Percentiles rank a stretch among this genome's conserved stretches.
Conservation (phyloP, 2,329 filamentous ascomycete species). For the Huntiella decipiens region DNA sequence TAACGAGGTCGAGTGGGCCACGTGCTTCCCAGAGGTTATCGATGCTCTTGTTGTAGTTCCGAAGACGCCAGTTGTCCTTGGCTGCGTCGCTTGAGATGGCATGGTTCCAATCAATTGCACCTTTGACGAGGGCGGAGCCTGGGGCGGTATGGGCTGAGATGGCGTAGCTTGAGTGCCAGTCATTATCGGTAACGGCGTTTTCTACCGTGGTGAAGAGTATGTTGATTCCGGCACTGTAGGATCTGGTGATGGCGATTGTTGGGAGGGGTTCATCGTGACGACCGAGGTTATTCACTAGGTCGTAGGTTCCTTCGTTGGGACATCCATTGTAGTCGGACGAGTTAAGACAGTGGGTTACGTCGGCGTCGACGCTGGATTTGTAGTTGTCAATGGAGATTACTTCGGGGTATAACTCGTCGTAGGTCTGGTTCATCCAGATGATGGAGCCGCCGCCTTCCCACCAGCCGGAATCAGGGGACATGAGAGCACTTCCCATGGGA, state of each 20-base stretch:
- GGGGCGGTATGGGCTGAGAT: neutral
- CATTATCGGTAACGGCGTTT: neutral
- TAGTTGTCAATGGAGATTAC: neutral
- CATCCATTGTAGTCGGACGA: neutral
- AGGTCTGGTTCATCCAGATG: neutral
- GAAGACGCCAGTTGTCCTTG: neutral
- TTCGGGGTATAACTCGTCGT: neutral
- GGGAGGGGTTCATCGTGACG: neutral
- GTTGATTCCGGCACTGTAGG: neutral
- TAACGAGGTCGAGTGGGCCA: no score
- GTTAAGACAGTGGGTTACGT: neutral
- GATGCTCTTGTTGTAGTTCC: neutral
- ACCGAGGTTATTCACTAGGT: neutral
- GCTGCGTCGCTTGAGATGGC: neutral
- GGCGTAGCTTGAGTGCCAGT: no score
- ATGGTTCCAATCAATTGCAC: neutral
- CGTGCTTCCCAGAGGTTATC: neutral
- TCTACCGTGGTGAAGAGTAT: neutral
- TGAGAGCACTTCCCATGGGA: neutral
- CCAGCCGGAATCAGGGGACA: conserved; percentile 2
- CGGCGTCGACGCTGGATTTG: no score
- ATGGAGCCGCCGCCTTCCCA: conserved; percentile 1
- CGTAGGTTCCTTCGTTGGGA: neutral
- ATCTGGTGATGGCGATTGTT: neutral
- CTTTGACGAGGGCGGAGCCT: neutral